Base-by-base conservation (phyloP, 768 basidiomycete species). In the Suillus cothurnatus region DNA sequence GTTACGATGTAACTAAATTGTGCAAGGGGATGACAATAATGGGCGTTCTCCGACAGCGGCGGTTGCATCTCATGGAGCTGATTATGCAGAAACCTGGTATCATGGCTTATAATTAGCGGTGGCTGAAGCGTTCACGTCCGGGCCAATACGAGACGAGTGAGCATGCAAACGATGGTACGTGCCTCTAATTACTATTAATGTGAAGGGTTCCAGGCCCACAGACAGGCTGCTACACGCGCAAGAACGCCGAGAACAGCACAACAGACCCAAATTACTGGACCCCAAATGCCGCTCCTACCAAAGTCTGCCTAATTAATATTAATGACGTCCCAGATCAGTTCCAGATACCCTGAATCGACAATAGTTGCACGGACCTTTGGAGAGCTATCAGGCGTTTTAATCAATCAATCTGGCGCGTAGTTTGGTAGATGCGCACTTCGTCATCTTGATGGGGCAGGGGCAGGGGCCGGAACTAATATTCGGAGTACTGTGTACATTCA, bases 261-360 rank as follows among this genome's bases (percentile, higher is more conserved):
- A n/a, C 45, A 47, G 45, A 23, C n/a, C 47, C 47, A 49, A 11
- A 49, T 49, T 23, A 15, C 23, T 49, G 47, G 47, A 9, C 15
- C 17, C 49, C 26, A 50, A 15, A 52, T 28, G 50, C 26, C 28
- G 28, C 28, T 28, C 50, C 19, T 31, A 53, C 52, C 53, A 32
- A 55, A 55, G 53, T 53, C 52, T 55, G 31, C 52, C 31, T 53
- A 53, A 53, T 53, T 53, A 53, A 31, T 53, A 53, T 53, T 53
- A 53, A 31, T 53, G 31, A 53, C 31, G 19, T 53, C 17, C 28
- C n/a, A 6, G n/a, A n/a, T 15, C 28, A 52, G 28, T 52, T 28
- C 4, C 28, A 52, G 50, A 17, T 52, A 52, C 50, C 50, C 7
- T 9, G 26, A 50, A 50, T 26, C 14, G 23, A 23, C 6, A 23